These are phyloP conservation scores for Sphagnum fallax DNA, from an alignment of 228 moss, liverwort and hornwort genomes.

Conservation along the genomic window DNA sequence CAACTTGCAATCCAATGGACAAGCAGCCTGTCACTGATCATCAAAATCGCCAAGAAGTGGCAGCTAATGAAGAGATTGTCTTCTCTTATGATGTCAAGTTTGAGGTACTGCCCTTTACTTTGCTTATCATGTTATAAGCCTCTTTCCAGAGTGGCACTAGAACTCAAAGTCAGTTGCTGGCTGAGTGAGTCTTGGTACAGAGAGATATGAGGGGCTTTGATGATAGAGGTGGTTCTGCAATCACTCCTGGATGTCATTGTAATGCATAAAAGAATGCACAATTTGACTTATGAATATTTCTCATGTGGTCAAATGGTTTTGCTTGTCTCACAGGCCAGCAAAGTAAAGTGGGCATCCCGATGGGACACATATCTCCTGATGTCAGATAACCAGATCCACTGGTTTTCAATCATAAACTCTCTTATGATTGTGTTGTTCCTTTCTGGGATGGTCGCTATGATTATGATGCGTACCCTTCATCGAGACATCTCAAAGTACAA, in stretches of 20 bases:
- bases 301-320: too few relatives aligned
- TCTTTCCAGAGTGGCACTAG: not conserved
- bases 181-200: too few relatives aligned
- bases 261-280: not conserved
- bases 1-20: slow-evolving; percentile 61
- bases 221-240: too few relatives aligned
- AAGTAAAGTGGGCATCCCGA: slow-evolving; percentile 85
- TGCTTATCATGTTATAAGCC: not conserved
- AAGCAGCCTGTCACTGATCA: slow-evolving; percentile 24
- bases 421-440: slow-evolving; percentile 95
- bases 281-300: not conserved
- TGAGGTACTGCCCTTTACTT: slow-evolving; percentile 17
- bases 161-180: not conserved
- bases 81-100: slow-evolving; percentile 79
- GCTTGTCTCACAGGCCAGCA: too few relatives aligned
- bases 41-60: slow-evolving; percentile 57
- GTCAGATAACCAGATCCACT: slow-evolving; percentile 94
- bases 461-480: slow-evolving; percentile 98
- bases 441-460: slow-evolving; percentile 98
- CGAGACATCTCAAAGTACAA: slow-evolving; percentile 92
- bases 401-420: slow-evolving; percentile 98
- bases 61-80: slow-evolving; percentile 30
- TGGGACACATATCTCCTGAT: slow-evolving; percentile 95
- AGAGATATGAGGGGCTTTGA: too few relatives aligned
- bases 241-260: too few relatives aligned